phyloP scores from a whole-genome alignment of 495 filamentous ascomycete species.

The Lasiosphaeriaceae sp. region DNA sequence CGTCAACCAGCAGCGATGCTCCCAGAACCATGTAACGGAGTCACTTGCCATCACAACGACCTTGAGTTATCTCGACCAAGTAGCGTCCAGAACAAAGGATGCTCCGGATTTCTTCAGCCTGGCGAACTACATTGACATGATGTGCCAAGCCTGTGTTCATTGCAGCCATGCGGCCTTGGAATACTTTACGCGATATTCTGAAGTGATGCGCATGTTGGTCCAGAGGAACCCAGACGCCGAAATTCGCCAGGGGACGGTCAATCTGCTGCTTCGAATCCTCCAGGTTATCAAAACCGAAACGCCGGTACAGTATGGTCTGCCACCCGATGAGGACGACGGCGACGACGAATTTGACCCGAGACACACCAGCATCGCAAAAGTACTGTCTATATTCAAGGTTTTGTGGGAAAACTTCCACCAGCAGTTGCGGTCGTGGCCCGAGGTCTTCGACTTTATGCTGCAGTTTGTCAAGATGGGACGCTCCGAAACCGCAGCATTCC shows the following conservation, averaged over 20 bases:
- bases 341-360: constrained; percentile 31
- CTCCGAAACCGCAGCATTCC: constrained; percentile 49
- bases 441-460: constrained; percentile 70
- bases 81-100: constrained; percentile 73
- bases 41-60: constrained; percentile 60
- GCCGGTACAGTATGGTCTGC: constrained; percentile 39
- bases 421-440: constrained; percentile 66
- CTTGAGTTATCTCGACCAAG: constrained; percentile 72
- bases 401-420: constrained; percentile 55
- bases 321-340: constrained; percentile 10
- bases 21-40: constrained; percentile 52
- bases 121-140: constrained; percentile 47
- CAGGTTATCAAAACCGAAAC: constrained; percentile 43
- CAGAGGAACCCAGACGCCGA: constrained; percentile 58
- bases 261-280: constrained; percentile 54
- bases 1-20: constrained; percentile 41
- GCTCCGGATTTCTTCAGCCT: constrained; percentile 57
- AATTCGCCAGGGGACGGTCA: constrained; percentile 57
- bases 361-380: constrained; percentile 25
- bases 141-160: constrained; percentile 49
- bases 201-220: constrained; percentile 61
- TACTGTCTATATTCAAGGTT: constrained; percentile 46
- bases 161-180: constrained; percentile 59
- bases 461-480: constrained; percentile 55
- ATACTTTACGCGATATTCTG: constrained; percentile 56